phyloP scores from a whole-genome alignment of 768 basidiomycete genomes.

The Boletales sp. region DNA sequence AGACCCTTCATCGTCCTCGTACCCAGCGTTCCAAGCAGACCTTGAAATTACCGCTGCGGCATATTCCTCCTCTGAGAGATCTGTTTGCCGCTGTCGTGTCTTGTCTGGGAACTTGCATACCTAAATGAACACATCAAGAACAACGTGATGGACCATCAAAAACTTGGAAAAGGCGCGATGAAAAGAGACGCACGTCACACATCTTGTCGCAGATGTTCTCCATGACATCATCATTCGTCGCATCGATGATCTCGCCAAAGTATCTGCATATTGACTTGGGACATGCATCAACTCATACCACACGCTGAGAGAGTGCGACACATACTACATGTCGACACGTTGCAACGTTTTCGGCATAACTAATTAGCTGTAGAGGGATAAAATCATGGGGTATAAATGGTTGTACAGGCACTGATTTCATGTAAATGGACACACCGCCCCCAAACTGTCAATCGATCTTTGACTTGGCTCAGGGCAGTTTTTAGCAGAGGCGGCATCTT shows the following conservation, averaged over 20 bases:
- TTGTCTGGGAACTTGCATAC: slow-evolving; percentile 79
- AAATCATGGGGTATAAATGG: background rate
- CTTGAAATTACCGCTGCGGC: slow-evolving; percentile 23
- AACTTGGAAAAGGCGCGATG: background rate
- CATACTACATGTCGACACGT: slow-evolving; percentile 72
- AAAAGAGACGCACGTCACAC: slow-evolving; percentile 64
- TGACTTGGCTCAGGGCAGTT: slow-evolving; percentile 66
- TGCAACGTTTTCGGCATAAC: slow-evolving; percentile 55
- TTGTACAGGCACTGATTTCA: slow-evolving; percentile 10
- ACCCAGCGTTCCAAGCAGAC: slow-evolving; percentile 18
- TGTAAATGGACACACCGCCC: slow-evolving; percentile 41
- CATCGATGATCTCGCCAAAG: slow-evolving; percentile 69
- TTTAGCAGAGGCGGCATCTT: slow-evolving; percentile 36
- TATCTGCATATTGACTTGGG: slow-evolving; percentile 70
- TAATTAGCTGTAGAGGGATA: slow-evolving; percentile 35
- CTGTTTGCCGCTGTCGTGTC: slow-evolving; percentile 43
- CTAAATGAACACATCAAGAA: slow-evolving; percentile 32
- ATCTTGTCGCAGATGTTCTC: slow-evolving; percentile 63
- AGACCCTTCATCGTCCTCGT: slow-evolving; percentile 27
- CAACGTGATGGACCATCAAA: background rate
- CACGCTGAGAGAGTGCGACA: background rate
- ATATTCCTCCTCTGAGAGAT: slow-evolving; percentile 44
- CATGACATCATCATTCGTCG: slow-evolving; percentile 39
- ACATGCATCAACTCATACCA: background rate
- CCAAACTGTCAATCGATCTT: slow-evolving; percentile 60